Percentiles rank a stretch among this genome's conserved stretches.
Conservation (phyloP, 192 early-diverging fungal species). For the Dissophora ornata region DNA sequence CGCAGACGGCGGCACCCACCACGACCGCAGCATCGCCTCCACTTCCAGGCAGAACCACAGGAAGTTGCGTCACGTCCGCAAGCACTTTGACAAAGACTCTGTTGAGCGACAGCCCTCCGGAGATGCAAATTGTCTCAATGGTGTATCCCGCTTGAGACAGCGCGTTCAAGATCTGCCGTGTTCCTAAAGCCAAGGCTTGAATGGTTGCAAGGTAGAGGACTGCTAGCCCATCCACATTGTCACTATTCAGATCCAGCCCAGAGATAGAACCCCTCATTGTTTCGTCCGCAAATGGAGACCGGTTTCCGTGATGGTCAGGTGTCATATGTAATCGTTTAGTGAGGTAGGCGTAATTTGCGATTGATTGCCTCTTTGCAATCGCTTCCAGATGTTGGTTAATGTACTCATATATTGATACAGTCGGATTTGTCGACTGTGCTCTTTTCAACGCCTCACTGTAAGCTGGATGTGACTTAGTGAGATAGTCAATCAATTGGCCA, state of each 20-base stretch:
- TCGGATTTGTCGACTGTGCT: slow-evolving; percentile 8
- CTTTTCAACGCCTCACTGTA: slow-evolving; percentile 47
- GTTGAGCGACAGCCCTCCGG: slow-evolving; percentile 76
- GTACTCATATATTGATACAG: slow-evolving; percentile 57
- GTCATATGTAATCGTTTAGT: slow-evolving; percentile 68
- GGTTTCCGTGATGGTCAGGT: slow-evolving; percentile 85
- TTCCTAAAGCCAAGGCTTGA: slow-evolving; percentile 72
- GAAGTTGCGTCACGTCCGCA: slow-evolving; percentile 66
- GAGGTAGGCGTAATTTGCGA: slow-evolving; percentile 43
- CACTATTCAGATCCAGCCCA: slow-evolving; percentile 65
- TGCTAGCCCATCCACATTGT: slow-evolving; percentile 61
- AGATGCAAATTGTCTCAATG: slow-evolving; percentile 69
- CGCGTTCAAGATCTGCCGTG: slow-evolving; percentile 69
- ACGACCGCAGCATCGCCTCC: slow-evolving; percentile 71
- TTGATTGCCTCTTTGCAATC: slow-evolving; percentile 30
- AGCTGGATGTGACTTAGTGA: slow-evolving; percentile 69
- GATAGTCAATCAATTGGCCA: slow-evolving; percentile 72
- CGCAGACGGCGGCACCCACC: slow-evolving; percentile 75
- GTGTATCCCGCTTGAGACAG: slow-evolving; percentile 60
- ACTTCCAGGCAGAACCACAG: slow-evolving; percentile 64
- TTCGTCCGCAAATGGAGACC: slow-evolving; percentile 77
- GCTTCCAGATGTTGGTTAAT: slow-evolving; percentile 60
- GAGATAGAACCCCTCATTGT: slow-evolving; percentile 66
- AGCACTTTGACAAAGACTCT: slow-evolving; percentile 67
- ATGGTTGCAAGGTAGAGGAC: slow-evolving; percentile 67